Percentiles rank a stretch among this genome's conserved stretches.
These are phyloP conservation scores for Rhynchosporium graminicola DNA, from an alignment of 2,329 filamentous ascomycete species.

Conservation along the genomic window DNA sequence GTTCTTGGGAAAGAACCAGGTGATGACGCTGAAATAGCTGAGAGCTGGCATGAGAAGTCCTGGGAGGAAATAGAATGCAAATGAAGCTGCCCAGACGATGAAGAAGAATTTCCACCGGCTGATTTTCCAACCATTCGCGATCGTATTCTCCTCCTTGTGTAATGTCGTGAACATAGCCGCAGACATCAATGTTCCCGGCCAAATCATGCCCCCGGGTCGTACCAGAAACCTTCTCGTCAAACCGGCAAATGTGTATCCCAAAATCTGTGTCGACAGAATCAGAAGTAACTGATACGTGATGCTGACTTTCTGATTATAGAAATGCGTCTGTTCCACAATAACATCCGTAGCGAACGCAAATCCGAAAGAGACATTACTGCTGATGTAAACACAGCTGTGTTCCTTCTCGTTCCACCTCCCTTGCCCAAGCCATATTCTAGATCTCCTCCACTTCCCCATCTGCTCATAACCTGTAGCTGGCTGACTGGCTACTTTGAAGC, in stretches of 20 bases:
- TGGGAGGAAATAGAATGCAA: conserved; percentile 82
- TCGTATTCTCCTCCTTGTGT: conserved; percentile 80
- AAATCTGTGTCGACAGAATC: conserved; percentile 81
- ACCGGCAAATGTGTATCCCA: conserved; percentile 85
- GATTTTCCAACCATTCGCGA: conserved; percentile 79
- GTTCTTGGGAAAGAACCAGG: conserved; percentile 84
- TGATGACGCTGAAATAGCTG: conserved; percentile 86
- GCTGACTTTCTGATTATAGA: conserved; percentile 79
- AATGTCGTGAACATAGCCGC: conserved; percentile 87
- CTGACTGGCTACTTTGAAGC: conserved; percentile 42
- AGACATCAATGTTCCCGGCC: conserved; percentile 85
- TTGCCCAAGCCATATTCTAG: conserved; percentile 75
- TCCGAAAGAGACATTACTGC: conserved; percentile 86
- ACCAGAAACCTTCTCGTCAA: conserved; percentile 80
- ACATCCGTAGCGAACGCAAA: conserved; percentile 89
- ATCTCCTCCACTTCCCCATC: conserved; percentile 40
- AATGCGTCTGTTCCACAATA: conserved; percentile 86
- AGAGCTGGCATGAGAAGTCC: conserved; percentile 80
- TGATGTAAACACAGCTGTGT: conserved; percentile 85
- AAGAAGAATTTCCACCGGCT: conserved; percentile 85
- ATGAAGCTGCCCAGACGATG: conserved; percentile 68
- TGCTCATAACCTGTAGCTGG: conserved; percentile 35
- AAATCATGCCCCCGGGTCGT: conserved; percentile 85
- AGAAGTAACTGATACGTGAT: conserved; percentile 80
- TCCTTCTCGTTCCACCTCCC: conserved; percentile 87